Base-by-base conservation (phyloP, 192 early-diverging fungal genomes). In the Thoreauomyces humboldtii region DNA sequence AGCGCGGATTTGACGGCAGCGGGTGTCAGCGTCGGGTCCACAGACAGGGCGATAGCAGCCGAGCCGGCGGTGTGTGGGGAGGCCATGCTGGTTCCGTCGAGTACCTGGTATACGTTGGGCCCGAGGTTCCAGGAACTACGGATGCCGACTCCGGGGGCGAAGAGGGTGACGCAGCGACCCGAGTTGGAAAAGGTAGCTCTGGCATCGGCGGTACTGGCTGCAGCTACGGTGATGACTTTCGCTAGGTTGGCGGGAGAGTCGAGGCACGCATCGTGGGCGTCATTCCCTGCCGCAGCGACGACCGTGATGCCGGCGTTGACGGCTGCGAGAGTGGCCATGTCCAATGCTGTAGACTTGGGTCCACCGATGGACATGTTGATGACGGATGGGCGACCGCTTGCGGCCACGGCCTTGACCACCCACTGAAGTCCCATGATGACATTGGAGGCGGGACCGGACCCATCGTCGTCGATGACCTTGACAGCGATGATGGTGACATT, bases 11-110 rank as follows among this genome's bases (percentile, higher is more conserved):
- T 7, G 41, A 66, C 37, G 19, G 55, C 28, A 1, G 12, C 4
- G 38, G 64, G 64, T 12, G 6, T 55, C 11, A 57, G 28, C 12
- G 27, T 14, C 41, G 64, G 64, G 48, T 55, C 54, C n/a, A 44
- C 53, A 3, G 64, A 55, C 25, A 66, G 24, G 7, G 28, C 14
- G 6, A 67, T 28, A 27, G 92, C 90, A 41, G 88, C 86, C 65
- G 91, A 79, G 42, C 92, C 92, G 48, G 86, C 86, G 46, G 88
- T 83, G 65, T 92, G 91, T 51, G 92, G 92, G 58, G 85, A 11
- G n/a, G 57, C 92, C 91, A 94, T 92, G 35, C 84, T 87, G 7
- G 91, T 92, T 25, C 92, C 92, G 19, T 90, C 90, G 70, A 94
- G 85, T 58, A 78, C 83, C 77, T 88, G 85, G 64, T 77, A 84